Percentiles rank a stretch among this genome's conserved stretches.
Evolutionary conservation across 306 rosid genomes (phyloP).

Genomic region (Elaeagnus macrophylla): DNA sequence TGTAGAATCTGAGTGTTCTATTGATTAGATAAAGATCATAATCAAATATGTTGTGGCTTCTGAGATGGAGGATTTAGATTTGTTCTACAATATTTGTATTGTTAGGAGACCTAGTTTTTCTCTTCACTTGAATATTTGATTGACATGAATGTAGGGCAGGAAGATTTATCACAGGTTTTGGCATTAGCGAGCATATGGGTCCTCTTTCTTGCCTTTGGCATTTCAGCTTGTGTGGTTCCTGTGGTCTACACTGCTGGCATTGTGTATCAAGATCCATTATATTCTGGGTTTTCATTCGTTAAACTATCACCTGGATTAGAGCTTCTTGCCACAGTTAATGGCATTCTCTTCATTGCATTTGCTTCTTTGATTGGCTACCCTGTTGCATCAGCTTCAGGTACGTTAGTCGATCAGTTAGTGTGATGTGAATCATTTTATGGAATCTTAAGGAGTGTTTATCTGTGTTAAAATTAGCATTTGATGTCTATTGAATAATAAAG

Average conservation of each 20-base stretch:
- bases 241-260: constrained; percentile 35
- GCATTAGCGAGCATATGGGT: constrained; percentile 78
- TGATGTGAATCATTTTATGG: not conserved
- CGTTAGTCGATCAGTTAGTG: not conserved
- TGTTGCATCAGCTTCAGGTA: constrained; percentile 74
- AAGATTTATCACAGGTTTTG: constrained; percentile 75
- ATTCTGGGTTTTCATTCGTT: constrained; percentile 35
- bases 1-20: not conserved
- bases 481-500: too few species aligned
- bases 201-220: constrained; percentile 63
- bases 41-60: not conserved
- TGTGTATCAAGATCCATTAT: constrained; percentile 47
- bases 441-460: not conserved
- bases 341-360: constrained; percentile 40
- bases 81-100: constrained; percentile 11
- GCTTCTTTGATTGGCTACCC: constrained; percentile 66
- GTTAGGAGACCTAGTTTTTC: constrained; percentile 3
- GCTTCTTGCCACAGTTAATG: constrained; percentile 41
- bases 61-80: constrained; percentile 2
- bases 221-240: constrained; percentile 61
- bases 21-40: not conserved
- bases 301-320: constrained; percentile 33
- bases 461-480: too few species aligned
- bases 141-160: constrained; percentile 99
- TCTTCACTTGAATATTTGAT: constrained; percentile 46